These are phyloP conservation scores for Marchantia paleacea DNA, from an alignment of 225 moss, liverwort and hornwort species.

Conservation along the genomic window DNA sequence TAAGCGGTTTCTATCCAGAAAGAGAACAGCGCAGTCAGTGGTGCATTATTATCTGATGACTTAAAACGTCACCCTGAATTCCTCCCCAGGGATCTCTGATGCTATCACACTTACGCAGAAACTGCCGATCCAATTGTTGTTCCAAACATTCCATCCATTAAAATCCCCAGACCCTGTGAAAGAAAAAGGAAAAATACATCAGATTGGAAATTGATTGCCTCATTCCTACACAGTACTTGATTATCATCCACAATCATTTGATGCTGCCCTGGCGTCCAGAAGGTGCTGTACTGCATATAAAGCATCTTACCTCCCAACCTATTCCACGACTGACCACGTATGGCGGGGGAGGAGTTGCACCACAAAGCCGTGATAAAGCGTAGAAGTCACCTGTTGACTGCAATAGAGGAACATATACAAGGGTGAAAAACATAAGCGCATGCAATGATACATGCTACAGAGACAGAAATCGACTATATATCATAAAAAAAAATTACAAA, in stretches of 20 bases:
- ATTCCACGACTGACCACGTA: constrained; percentile 90
- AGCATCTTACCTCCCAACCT: constrained; percentile 83
- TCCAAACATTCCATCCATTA: constrained; percentile 97
- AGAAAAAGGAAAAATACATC: not conserved
- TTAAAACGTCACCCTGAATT: too few relatives aligned
- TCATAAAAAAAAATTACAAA: not conserved
- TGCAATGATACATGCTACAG: not conserved
- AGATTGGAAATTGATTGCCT: not conserved
- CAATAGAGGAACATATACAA: not conserved
- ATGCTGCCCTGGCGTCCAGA: not conserved
- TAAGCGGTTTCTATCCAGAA: too few relatives aligned
- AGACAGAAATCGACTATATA: not conserved
- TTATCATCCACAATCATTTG: not conserved
- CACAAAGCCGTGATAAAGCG: constrained; percentile 80
- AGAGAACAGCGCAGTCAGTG: too few relatives aligned
- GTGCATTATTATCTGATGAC: too few relatives aligned
- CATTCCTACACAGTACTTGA: not conserved
- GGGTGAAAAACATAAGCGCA: not conserved
- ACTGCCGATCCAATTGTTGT: constrained; percentile 81
- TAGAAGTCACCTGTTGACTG: constrained; percentile 94
- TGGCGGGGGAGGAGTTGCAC: constrained; percentile 96
- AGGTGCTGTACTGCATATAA: not conserved
- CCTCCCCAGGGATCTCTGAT: not conserved
- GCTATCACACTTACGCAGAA: constrained; percentile 59
- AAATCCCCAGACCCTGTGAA: constrained; percentile 80